Conservation (phyloP, 345 rosid species). For the Triadica sebifera region DNA sequence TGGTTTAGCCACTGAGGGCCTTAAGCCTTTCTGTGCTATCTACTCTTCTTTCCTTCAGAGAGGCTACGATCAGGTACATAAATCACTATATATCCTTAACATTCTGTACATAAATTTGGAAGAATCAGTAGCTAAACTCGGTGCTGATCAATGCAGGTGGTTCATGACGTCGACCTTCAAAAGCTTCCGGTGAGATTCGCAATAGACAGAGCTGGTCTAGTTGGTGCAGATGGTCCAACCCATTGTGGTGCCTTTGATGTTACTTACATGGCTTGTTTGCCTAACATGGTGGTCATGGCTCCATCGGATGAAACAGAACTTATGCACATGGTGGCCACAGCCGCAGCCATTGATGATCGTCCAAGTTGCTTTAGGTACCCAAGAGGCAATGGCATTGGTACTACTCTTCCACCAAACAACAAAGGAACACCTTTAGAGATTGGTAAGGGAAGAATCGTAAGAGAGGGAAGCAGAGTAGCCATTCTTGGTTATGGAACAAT, state of each 20-base stretch:
- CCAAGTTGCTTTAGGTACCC: constrained; percentile 56
- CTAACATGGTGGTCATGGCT: constrained; percentile 64
- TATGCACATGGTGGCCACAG: constrained; percentile 59
- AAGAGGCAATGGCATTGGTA: constrained; percentile 49
- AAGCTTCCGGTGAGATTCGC: constrained; percentile 56
- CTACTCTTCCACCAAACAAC: constrained; percentile 38
- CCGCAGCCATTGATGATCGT: constrained; percentile 48
- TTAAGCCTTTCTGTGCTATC: constrained; percentile 54
- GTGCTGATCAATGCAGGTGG: constrained; percentile 14
- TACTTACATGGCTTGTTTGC: constrained; percentile 54
- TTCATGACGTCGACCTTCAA: constrained; percentile 55
- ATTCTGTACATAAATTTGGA: too few species aligned
- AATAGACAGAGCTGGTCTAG: constrained; percentile 47
- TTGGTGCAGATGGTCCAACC: constrained; percentile 58
- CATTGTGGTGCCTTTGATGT: constrained; percentile 55
- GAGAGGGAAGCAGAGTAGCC: constrained; percentile 43
- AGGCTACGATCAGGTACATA: constrained; percentile 41
- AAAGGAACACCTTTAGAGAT: constrained; percentile 50
- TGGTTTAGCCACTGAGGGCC: constrained; percentile 50
- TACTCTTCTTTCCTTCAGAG: constrained; percentile 55
- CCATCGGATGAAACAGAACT: constrained; percentile 52
- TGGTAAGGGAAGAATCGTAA: constrained; percentile 46
- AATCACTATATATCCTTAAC: too few species aligned
- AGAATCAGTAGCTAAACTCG: too few species aligned
- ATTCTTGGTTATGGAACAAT: constrained; percentile 47